A percentile compares a stretch with the other conserved stretches of the same genome.
phyloP scores from a whole-genome alignment of 768 basidiomycete genomes.

The Panus rudis region DNA sequence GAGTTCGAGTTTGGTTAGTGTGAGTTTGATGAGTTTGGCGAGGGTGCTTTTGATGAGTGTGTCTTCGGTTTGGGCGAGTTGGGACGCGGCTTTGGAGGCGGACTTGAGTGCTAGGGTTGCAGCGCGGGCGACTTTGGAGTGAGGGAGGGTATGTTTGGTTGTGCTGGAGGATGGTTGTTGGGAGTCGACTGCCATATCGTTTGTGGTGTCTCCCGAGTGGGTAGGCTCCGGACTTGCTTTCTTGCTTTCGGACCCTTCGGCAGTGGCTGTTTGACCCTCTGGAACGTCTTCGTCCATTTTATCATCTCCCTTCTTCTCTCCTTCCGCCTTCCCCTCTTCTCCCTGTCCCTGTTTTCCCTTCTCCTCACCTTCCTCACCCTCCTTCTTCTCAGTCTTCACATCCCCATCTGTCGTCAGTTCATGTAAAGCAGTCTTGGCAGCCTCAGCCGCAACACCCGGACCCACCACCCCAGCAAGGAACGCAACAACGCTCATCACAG shows the following conservation, averaged over 20 bases:
- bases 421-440: constrained; percentile 84
- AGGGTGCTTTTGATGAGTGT: constrained; percentile 71
- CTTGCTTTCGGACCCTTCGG: constrained; percentile 12
- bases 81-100: constrained; percentile 76
- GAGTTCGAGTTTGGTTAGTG: constrained; percentile 81
- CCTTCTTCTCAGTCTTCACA: constrained; percentile 22
- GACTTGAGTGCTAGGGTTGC: constrained; percentile 85
- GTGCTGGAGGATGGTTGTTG: constrained; percentile 23
- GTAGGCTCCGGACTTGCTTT: constrained; percentile 10
- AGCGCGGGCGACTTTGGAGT: constrained; percentile 73
- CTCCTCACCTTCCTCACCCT: constrained; percentile 28
- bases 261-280: constrained; percentile 23
- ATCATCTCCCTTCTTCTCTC: constrained; percentile 32
- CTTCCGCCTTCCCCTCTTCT: constrained; percentile 28
- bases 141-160: constrained; percentile 41
- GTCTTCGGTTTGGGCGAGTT: constrained; percentile 80
- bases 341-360: constrained; percentile 24
- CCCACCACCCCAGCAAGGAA: constrained; percentile 92
- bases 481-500: constrained; percentile 97
- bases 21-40: constrained; percentile 79
- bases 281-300: constrained; percentile 37
- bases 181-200: constrained; percentile 45
- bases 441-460: constrained; percentile 86
- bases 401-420: constrained; percentile 60
- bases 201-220: constrained; percentile 16